Evolutionary conservation across 495 filamentous ascomycete species (phyloP).

Genomic region (Glonium stellatum): DNA sequence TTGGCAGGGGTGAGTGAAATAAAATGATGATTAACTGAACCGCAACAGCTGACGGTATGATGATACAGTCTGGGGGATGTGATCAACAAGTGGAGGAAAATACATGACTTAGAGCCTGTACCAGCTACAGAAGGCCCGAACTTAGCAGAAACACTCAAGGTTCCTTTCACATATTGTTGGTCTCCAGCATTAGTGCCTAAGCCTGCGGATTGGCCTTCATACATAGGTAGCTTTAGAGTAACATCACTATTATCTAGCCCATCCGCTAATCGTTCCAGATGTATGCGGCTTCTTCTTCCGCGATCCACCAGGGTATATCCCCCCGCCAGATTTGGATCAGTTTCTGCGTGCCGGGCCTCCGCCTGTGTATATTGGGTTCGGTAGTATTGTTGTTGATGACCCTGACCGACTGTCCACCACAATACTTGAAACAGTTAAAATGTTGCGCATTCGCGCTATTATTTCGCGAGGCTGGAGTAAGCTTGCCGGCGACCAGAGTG

Average conservation of each 20-base stretch:
- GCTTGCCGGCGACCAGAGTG: constrained; percentile 58
- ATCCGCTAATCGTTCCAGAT: no score
- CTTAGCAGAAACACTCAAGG: constrained; percentile 52
- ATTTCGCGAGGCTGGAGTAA: constrained; percentile 82
- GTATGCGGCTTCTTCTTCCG: constrained; percentile 75
- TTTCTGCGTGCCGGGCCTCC: constrained; percentile 62
- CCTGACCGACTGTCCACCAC: constrained; percentile 76
- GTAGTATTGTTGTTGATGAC: constrained; percentile 86
- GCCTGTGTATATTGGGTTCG: constrained; percentile 93
- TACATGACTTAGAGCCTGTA: constrained; percentile 60
- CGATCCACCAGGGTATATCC: constrained; percentile 55
- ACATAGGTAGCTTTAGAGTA: constrained; percentile 66
- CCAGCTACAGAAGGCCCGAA: constrained; percentile 60
- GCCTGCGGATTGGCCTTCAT: constrained; percentile 64
- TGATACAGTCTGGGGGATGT: no score
- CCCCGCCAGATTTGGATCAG: constrained; percentile 51
- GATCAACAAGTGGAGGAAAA: constrained; percentile 63
- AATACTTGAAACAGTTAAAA: constrained; percentile 82
- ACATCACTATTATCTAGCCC: no score
- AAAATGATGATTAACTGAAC: no score
- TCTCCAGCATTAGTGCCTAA: constrained; percentile 70
- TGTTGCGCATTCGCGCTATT: constrained; percentile 78
- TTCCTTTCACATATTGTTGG: constrained; percentile 81
- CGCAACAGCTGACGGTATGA: no score
- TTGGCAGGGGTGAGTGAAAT: no score